These are phyloP conservation scores for Lasiodiplodia hormozganensis DNA, from an alignment of 2,329 filamentous ascomycete genomes.

Conservation along the genomic window DNA sequence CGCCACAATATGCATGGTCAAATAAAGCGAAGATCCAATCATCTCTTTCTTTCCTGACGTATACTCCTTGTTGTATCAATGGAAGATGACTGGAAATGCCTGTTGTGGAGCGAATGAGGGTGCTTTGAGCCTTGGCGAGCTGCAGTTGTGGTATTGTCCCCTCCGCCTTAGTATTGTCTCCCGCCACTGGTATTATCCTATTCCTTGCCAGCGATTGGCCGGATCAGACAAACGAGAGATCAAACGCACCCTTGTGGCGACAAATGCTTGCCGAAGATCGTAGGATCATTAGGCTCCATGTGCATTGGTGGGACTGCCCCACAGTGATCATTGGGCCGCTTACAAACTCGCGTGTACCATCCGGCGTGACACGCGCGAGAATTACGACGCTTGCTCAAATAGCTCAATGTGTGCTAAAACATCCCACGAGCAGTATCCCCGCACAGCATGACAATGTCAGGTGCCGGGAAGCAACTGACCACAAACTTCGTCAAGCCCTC, in stretches of 20 bases:
- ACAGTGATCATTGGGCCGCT: not conserved
- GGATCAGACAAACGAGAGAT: not conserved
- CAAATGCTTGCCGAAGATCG: not conserved
- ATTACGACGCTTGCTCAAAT: no score
- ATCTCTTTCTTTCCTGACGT: not conserved
- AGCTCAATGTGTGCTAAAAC: no score
- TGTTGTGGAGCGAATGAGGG: not conserved
- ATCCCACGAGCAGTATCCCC: no score
- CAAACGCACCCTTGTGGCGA: not conserved
- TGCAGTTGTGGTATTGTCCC: slow-evolving; percentile 20
- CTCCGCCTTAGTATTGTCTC: not conserved
- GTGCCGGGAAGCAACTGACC: no score
- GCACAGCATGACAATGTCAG: no score
- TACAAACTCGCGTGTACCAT: not conserved
- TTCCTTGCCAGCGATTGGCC: not conserved
- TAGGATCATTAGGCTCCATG: not conserved
- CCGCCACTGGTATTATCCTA: slow-evolving; percentile 15
- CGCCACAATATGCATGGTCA: not conserved
- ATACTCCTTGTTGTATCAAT: not conserved
- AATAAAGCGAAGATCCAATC: not conserved
- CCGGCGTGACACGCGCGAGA: not conserved
- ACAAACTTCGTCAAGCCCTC: no score
- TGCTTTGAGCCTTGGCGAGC: slow-evolving; percentile 2
- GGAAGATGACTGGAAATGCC: not conserved
- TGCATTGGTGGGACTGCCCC: not conserved